phyloP scores from a whole-genome alignment of 2,329 filamentous ascomycete species.

The Diaporthe eres region DNA sequence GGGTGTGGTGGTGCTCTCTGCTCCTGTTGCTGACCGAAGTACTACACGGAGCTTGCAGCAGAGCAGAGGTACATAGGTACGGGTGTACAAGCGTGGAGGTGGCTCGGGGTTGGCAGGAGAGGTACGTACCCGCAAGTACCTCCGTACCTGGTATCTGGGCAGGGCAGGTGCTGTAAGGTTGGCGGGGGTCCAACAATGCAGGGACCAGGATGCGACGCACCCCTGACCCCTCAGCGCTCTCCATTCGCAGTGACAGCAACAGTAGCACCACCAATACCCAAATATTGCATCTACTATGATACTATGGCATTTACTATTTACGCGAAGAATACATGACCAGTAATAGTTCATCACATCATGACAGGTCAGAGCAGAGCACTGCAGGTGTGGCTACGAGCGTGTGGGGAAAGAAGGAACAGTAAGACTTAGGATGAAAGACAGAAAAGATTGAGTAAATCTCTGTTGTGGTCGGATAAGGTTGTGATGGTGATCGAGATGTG shows the following conservation, averaged over 20 bases:
- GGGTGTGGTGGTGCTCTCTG: background rate
- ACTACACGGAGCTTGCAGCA: conserved; percentile 5
- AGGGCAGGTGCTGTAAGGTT: conserved; percentile 28
- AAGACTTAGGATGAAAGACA: background rate
- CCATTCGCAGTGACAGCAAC: conserved; percentile 5
- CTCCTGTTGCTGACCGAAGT: conserved; percentile 30
- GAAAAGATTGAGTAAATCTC: background rate
- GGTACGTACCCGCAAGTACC: conserved; percentile 13
- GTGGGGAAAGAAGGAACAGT: background rate
- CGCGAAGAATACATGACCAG: background rate
- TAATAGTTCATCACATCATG: background rate
- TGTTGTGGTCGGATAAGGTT: conserved; percentile 24
- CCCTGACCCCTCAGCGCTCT: background rate
- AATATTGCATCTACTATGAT: conserved; percentile 18
- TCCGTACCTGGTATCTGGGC: conserved; percentile 17
- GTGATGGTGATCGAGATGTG: conserved; percentile 34
- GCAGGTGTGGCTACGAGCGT: background rate
- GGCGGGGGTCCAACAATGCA: conserved; percentile 15
- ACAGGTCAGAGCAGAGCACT: background rate
- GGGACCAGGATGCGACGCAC: background rate
- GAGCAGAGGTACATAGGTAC: conserved; percentile 9
- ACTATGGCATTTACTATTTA: background rate
- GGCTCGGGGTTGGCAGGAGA: background rate
- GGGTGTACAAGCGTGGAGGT: background rate
- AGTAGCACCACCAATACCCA: background rate